These are phyloP conservation scores for Diplodia intermedia DNA, from an alignment of 2,329 filamentous ascomycete genomes.

Conservation along the genomic window DNA sequence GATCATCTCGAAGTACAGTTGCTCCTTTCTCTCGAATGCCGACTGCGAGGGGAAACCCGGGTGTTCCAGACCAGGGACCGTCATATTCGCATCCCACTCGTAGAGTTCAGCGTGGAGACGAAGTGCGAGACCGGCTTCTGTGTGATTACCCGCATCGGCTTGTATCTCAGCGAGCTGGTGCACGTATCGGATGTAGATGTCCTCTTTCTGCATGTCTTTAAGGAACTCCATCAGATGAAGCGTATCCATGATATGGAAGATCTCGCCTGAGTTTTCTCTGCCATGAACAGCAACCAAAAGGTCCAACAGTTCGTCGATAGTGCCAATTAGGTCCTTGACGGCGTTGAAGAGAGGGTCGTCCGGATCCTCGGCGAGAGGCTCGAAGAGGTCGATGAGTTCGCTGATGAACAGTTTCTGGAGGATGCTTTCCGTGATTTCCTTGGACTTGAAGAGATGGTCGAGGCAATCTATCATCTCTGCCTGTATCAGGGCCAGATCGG, in stretches of 20 bases:
- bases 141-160: conserved; percentile 74
- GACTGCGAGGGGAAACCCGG: conserved; percentile 83
- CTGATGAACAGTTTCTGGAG: conserved; percentile 90
- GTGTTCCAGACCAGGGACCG: conserved; percentile 70
- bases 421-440: conserved; percentile 84
- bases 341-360: conserved; percentile 78
- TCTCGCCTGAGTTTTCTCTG: conserved; percentile 74
- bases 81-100: conserved; percentile 79
- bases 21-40: conserved; percentile 90
- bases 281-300: conserved; percentile 89
- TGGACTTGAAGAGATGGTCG: conserved; percentile 87
- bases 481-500: conserved; percentile 89
- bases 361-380: conserved; percentile 68
- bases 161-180: conserved; percentile 87
- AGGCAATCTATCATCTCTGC: conserved; percentile 96
- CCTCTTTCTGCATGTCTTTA: conserved; percentile 94
- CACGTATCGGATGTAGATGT: conserved; percentile 95
- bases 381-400: conserved; percentile 83
- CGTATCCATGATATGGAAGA: conserved; percentile 84
- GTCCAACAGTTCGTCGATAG: conserved; percentile 88
- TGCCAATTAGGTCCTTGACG: conserved; percentile 78
- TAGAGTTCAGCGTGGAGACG: conserved; percentile 92
- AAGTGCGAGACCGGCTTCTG: conserved; percentile 87
- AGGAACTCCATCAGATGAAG: conserved; percentile 94
- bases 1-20: conserved; percentile 92